Evolutionary conservation across 176 grass and related monocot genomes (phyloP), one percentile per base, ranked within the genome.

Genomic region (Pontederia paniculata): DNA sequence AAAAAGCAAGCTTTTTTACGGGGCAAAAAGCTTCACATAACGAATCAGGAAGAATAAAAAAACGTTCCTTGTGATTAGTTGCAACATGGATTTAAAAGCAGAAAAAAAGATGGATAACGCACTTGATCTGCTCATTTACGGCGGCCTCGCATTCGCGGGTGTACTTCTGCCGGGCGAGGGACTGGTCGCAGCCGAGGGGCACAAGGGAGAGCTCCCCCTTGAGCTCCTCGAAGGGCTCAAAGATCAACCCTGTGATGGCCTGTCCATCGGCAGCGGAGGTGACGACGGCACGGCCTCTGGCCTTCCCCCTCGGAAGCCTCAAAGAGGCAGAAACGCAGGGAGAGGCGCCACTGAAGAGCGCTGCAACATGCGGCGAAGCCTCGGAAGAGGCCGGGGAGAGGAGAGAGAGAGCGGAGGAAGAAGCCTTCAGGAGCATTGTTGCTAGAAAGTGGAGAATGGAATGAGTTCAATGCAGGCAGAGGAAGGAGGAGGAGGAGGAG

Each of bases 61-160:
- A 37, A 37, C 28, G 3, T 37, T 37, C 7, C 28, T 0, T 37
- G 5, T 37, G 7, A 37, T 37, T 6, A 37, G 28, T 37, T 6
- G 7, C 7, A 37, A 37, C 28, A 2, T 37, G 28, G 7, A 37
- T 37, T 37, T 37, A 37, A 37, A 37, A 2, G 28, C n/a, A n/a
- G n/a, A n/a, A 49, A 21, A 57, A 56, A 45, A 3, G 9, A 9
- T 41, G 23, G 43, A 60, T 13, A 44, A 5, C 58, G 7, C 12
- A 93, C 88, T 89, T 96, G 78, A 96, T 96, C 82, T 89, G 91
- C 58, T 81, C 67, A 70, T 89, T 96, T 69, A 96, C 67, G 8
- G 91, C 86, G 2, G 79, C 86, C 82, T 95, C 81, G 43, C 83
- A 87, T 0, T 87, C 79, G 41, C 84, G 83, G 28, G 64, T 63